phyloP scores from a whole-genome alignment of 495 filamentous ascomycete genomes.

The Recurvomyces mirabilis region DNA sequence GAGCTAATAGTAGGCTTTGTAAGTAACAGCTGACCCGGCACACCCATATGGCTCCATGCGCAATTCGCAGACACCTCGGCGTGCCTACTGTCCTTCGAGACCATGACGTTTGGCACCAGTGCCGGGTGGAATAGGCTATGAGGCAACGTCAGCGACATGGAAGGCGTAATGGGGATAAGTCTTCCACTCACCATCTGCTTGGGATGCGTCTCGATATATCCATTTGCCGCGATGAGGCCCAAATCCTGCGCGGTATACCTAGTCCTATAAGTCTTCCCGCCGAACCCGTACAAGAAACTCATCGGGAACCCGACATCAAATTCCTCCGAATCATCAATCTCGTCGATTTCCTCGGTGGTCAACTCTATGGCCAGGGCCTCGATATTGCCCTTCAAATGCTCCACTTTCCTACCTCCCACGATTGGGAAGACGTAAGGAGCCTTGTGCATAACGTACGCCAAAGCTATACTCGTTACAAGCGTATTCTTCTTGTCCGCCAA shows the following conservation, averaged over 20 bases:
- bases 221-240: conserved; percentile 4
- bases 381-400: conserved; percentile 58
- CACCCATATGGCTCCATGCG: too few species aligned
- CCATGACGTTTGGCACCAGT: too few species aligned
- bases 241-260: conserved; percentile 7
- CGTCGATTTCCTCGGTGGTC: conserved; percentile 47
- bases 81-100: too few species aligned
- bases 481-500: conserved; percentile 42
- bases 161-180: too few species aligned
- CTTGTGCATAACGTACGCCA: conserved; percentile 67
- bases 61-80: too few species aligned
- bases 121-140: too few species aligned
- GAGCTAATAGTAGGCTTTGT: too few species aligned
- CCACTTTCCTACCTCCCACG: conserved; percentile 54
- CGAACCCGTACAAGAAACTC: conserved; percentile 15
- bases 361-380: conserved; percentile 50
- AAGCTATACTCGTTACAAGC: conserved; percentile 40
- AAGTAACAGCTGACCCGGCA: too few species aligned
- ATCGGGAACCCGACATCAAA: conserved; percentile 56
- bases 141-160: too few species aligned
- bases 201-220: too few species aligned
- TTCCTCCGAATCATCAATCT: conserved; percentile 50
- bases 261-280: conserved; percentile 4
- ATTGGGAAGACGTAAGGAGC: conserved; percentile 68
- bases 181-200: too few species aligned